phyloP scores from a whole-genome alignment of 2,329 filamentous ascomycete genomes.

The Mariannaea elegans region DNA sequence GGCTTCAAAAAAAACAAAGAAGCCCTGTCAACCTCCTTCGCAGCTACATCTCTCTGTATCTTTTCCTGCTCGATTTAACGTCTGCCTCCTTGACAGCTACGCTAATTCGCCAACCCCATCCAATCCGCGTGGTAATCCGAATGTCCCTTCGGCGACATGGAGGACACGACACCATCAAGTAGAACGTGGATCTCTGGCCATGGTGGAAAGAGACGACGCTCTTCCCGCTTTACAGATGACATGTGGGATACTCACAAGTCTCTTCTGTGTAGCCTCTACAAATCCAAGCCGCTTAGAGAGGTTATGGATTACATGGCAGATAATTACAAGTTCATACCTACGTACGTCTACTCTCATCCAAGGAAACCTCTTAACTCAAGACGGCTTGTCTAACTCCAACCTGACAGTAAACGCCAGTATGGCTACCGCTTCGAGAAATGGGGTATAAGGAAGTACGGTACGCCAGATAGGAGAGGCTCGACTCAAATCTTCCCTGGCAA shows the following conservation, averaged over 20 bases:
- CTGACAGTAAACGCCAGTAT: conserved; percentile 42
- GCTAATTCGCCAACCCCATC: too few relatives aligned
- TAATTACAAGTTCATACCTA: conserved; percentile 27
- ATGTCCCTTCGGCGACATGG: neutral
- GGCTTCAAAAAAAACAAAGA: too few relatives aligned
- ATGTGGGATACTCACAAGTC: conserved; percentile 34
- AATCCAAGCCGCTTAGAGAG: conserved; percentile 29
- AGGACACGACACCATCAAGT: conserved; percentile 5
- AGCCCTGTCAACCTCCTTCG: too few relatives aligned
- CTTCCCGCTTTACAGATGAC: conserved; percentile 34
- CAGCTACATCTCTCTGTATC: too few relatives aligned
- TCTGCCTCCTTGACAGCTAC: too few relatives aligned
- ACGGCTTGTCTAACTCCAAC: neutral
- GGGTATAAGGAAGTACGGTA: conserved; percentile 39
- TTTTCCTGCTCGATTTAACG: too few relatives aligned
- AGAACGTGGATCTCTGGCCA: conserved; percentile 11
- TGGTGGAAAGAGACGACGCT: conserved; percentile 26
- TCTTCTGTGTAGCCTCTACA: conserved; percentile 32
- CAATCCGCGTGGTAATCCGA: neutral
- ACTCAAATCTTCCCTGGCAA: neutral
- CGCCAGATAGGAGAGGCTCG: conserved; percentile 26
- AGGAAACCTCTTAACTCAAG: too few relatives aligned
- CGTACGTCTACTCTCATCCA: conserved; percentile 23
- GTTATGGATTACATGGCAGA: conserved; percentile 34
- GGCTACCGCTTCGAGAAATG: conserved; percentile 43